Base-by-base conservation (phyloP, 371 early-diverging fungal species). In the Batkoa obscura region DNA sequence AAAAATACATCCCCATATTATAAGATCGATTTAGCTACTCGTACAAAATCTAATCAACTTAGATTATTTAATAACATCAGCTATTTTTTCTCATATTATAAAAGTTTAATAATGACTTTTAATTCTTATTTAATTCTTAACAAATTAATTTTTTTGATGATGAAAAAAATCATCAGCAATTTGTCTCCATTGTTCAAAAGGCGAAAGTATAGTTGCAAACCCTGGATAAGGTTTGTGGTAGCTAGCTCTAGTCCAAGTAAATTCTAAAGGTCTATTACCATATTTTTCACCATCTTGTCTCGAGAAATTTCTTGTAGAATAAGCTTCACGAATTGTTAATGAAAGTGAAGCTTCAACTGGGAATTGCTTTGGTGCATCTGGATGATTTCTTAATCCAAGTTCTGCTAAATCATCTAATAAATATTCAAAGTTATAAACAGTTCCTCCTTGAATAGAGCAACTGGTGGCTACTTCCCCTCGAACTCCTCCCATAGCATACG, bases 331-430 rank as follows among this genome's bases (percentile, higher is more conserved):
- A 31, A 47, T 47, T 3, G 47, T 47, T 6, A 47, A 47, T n/a
- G 47, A 47, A 13, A 47, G 31, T 47, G 47, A 17, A 31, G 47
- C 3, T 8, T 30, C 31, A 31, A 31, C 31, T 8, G 47, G 47
- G 8, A 47, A 31, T 47, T 47, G 47, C 47, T 53, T 53, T 17
- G 53, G 53, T 17, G 53, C 53, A 39, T 53, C 53, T 2, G 13
- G 9, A 9, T 38, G 35, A 39, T n/a, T 34, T 17, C 2, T 12
- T 17, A 53, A 38, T 6, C 34, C 38, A 37, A n/a, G 3, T 9
- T 45, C 3, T 4, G 10, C 17, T 3, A 45, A n/a, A 9, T 45
- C n/a, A n/a, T 45, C 10, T 3, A 4, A 15, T n/a, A 49, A 35
- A 30, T 8, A 10, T 4, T 39, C 17, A 34, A 32, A 8, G 38